These are phyloP conservation scores for Flaveria trinervia DNA, from an alignment of 129 eudicot species.

Conservation along the genomic window DNA sequence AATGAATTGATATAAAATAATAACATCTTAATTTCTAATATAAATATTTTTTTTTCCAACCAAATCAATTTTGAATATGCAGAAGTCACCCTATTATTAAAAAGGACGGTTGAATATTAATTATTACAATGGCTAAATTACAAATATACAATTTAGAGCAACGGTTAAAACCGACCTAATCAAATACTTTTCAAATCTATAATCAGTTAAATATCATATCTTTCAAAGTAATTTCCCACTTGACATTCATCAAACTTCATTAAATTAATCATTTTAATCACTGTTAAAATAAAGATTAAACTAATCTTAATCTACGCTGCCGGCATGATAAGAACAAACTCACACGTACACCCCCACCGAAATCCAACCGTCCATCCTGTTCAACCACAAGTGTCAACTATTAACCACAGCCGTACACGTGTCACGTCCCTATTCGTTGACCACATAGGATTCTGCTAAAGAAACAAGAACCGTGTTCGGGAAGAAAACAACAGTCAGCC, in stretches of 20 bases:
- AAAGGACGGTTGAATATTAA: not conserved
- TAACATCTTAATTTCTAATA: no score
- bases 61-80: no score
- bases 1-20: no score
- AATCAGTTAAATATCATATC: not conserved
- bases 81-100: no score
- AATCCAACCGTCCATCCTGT: constrained; percentile 27
- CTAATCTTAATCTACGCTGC: not conserved
- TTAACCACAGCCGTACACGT: constrained; percentile 12
- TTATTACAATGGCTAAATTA: not conserved
- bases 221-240: not conserved
- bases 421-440: constrained; percentile 8
- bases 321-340: constrained; percentile 13
- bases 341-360: constrained; percentile 5
- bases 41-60: no score
- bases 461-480: constrained; percentile 36
- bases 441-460: constrained; percentile 24
- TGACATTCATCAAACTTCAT: not conserved
- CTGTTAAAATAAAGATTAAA: no score
- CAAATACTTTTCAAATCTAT: not conserved
- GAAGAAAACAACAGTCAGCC: constrained; percentile 34
- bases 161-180: constrained; percentile 19
- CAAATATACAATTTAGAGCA: constrained; percentile 17
- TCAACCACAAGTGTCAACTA: constrained; percentile 13
- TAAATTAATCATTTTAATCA: not conserved